phyloP scores from a whole-genome alignment of 345 rosid species.

The Gossypium arboreum region DNA sequence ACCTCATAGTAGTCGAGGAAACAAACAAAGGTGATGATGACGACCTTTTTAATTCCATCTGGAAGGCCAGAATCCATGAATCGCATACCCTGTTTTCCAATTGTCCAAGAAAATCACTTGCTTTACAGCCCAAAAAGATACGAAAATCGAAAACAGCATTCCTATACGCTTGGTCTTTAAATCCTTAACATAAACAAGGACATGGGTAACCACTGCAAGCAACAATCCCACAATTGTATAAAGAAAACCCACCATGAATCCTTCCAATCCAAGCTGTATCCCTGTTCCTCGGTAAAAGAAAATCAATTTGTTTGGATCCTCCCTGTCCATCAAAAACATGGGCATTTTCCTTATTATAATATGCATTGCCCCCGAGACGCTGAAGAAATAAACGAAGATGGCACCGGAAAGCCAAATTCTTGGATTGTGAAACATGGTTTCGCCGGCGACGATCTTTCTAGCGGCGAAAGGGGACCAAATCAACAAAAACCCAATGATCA shows the following conservation, averaged over 20 bases:
- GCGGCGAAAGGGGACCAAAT: conserved; percentile 37
- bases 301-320: not conserved
- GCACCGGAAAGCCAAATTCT: not conserved
- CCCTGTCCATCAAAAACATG: not conserved
- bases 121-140: not conserved
- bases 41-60: not conserved
- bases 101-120: not conserved
- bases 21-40: not conserved
- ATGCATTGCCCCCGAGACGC: not conserved
- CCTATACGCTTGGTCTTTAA: not conserved
- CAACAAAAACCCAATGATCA: conserved; percentile 22
- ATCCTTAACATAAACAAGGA: not conserved
- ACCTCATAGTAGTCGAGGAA: not conserved
- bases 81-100: not conserved
- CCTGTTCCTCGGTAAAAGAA: not conserved
- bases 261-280: not conserved
- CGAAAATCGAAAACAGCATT: not conserved
- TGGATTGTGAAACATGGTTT: not conserved
- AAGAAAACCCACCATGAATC: not conserved
- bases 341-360: not conserved
- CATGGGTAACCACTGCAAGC: not conserved
- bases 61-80: conserved; percentile 6
- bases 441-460: not conserved
- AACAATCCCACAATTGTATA: not conserved
- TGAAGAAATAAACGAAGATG: not conserved